A percentile compares a stretch with the other conserved stretches of the same genome.
Evolutionary conservation across 2,329 filamentous ascomycete species (phyloP).

Genomic region (Calonectria naviculata): DNA sequence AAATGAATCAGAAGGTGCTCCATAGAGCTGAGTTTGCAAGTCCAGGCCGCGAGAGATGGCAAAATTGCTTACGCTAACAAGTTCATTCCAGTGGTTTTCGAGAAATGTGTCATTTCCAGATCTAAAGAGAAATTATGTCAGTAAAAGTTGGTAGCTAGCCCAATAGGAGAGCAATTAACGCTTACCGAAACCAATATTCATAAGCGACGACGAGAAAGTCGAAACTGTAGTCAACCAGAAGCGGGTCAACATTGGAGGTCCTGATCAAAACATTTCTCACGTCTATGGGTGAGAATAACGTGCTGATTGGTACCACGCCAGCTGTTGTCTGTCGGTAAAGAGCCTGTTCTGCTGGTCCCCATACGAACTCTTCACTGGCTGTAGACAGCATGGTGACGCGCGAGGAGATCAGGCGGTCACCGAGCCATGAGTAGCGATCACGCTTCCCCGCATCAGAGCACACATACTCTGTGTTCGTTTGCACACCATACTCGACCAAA

Average conservation of each 20-base stretch:
- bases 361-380: neutral
- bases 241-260: neutral
- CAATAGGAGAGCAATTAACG: too few species aligned
- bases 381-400: neutral
- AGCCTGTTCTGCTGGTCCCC: neutral
- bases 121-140: neutral
- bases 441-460: slow-evolving; percentile 11
- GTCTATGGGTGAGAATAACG: neutral
- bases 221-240: neutral
- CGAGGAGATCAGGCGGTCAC: neutral
- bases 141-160: accelerated
- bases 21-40: neutral
- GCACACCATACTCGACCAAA: neutral
- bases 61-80: neutral
- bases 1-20: neutral
- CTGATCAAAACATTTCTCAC: neutral
- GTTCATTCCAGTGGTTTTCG: neutral
- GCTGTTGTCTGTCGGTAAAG: neutral
- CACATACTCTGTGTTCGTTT: neutral
- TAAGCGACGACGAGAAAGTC: neutral
- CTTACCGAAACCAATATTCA: neutral
- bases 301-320: neutral
- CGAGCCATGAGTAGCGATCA: slow-evolving; percentile 4
- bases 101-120: neutral
- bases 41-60: neutral